Evolutionary conservation across 768 basidiomycete species (phyloP).

Genomic region (Hericium alpestre): DNA sequence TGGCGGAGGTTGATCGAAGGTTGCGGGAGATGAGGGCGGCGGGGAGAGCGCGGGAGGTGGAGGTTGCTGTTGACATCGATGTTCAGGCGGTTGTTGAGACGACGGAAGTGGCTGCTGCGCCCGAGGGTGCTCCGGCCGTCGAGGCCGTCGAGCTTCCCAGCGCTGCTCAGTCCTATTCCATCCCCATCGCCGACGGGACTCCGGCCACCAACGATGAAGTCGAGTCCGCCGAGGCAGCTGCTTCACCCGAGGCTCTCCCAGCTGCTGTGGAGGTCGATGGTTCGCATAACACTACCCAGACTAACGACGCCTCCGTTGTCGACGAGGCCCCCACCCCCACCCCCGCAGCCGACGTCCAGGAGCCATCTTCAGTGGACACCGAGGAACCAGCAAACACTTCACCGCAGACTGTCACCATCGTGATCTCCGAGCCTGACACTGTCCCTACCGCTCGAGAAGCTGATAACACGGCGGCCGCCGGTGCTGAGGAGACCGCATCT

Average conservation of each 20-base stretch:
- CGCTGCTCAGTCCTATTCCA: not conserved
- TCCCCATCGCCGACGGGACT: not conserved
- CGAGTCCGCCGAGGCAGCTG: not conserved
- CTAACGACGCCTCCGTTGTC: not conserved
- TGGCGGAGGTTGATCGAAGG: constrained; percentile 36
- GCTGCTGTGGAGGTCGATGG: not conserved
- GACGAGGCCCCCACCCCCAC: not conserved
- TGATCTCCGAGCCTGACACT: not conserved
- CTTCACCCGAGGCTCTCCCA: not conserved
- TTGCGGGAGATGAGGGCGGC: not conserved
- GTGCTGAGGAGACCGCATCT: too few species aligned
- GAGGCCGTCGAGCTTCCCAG: not conserved
- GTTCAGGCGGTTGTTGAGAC: not conserved
- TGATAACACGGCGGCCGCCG: too few species aligned
- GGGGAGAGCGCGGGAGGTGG: not conserved
- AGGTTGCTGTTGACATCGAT: not conserved
- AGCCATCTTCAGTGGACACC: too few species aligned
- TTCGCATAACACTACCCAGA: not conserved
- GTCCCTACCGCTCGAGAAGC: not conserved
- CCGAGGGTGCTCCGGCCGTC: not conserved
- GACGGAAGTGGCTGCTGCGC: too few species aligned
- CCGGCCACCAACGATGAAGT: not conserved
- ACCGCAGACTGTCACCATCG: not conserved
- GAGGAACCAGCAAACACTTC: not conserved
- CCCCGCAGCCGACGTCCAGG: not conserved